Percentiles rank a stretch among this genome's conserved stretches.
phyloP scores from a whole-genome alignment of 768 basidiomycete genomes.

The Thelephora ganbajun region DNA sequence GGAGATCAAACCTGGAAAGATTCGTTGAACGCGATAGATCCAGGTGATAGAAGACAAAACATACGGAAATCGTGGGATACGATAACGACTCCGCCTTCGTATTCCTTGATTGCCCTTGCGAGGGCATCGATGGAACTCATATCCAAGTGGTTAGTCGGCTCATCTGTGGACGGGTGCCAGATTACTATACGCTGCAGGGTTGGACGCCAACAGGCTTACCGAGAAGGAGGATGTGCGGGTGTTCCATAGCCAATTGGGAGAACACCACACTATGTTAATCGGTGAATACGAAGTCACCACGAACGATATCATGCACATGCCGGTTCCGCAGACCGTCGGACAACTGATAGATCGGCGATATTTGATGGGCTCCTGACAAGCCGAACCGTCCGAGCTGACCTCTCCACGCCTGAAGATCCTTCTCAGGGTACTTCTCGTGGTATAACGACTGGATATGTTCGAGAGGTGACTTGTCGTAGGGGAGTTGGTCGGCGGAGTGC shows the following conservation, averaged over 20 bases:
- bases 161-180: conserved; percentile 33
- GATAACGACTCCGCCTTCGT: conserved; percentile 96
- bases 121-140: conserved; percentile 98
- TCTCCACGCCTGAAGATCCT: conserved; percentile 88
- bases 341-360: conserved; percentile 82
- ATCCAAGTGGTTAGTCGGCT: conserved; percentile 95
- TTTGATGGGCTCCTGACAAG: conserved; percentile 88
- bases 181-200: conserved; percentile 1
- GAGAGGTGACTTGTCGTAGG: conserved; percentile 80
- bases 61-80: conserved; percentile 98
- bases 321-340: conserved; percentile 95
- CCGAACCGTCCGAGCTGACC: conserved; percentile 93
- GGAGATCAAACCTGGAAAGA: conserved; percentile 65
- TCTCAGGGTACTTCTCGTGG: conserved; percentile 77
- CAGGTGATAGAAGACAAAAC: conserved; percentile 16
- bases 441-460: conserved; percentile 89
- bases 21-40: conserved; percentile 1
- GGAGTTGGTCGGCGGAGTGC: conserved; percentile 96
- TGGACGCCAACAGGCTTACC: conserved; percentile 26
- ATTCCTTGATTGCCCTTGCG: conserved; percentile 90
- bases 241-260: conserved; percentile 93
- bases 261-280: conserved; percentile 68
- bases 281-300: not conserved
- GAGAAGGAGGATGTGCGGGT: conserved; percentile 86
- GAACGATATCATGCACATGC: conserved; percentile 24